Evolutionary conservation across 306 rosid genomes (phyloP).

Genomic region (Oemleria cerasiformis): DNA sequence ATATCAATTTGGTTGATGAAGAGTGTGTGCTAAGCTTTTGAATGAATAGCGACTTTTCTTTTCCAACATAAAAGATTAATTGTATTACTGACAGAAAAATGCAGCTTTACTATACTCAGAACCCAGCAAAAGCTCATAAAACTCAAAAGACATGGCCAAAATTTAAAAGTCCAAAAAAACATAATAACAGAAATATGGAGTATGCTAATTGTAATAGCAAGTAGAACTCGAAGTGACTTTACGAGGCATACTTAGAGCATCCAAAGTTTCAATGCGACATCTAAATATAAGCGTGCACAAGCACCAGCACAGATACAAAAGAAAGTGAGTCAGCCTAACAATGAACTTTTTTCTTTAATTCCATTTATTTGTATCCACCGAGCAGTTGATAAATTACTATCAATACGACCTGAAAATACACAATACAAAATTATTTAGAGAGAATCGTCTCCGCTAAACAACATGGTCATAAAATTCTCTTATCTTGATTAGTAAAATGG

Average conservation of each 20-base stretch:
- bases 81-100: not conserved
- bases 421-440: not conserved
- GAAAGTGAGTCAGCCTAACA: not conserved
- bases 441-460: not conserved
- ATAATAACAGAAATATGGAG: not conserved
- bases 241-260: not conserved
- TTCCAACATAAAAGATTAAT: not conserved
- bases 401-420: not conserved
- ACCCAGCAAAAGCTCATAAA: too few relatives aligned
- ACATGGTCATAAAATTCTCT: not conserved
- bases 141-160: too few relatives aligned
- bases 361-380: not conserved
- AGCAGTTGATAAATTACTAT: not conserved
- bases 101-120: too few relatives aligned
- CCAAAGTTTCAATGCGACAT: not conserved
- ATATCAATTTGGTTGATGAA: not conserved
- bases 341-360: not conserved
- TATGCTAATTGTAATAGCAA: not conserved
- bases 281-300: too few relatives aligned
- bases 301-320: not conserved
- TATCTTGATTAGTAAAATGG: not conserved
- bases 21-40: not conserved
- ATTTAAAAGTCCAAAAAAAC: not conserved
- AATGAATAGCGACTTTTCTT: not conserved
- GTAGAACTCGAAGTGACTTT: not conserved